phyloP scores from a whole-genome alignment of 768 basidiomycete species.

The Cyclocybe aegerita region DNA sequence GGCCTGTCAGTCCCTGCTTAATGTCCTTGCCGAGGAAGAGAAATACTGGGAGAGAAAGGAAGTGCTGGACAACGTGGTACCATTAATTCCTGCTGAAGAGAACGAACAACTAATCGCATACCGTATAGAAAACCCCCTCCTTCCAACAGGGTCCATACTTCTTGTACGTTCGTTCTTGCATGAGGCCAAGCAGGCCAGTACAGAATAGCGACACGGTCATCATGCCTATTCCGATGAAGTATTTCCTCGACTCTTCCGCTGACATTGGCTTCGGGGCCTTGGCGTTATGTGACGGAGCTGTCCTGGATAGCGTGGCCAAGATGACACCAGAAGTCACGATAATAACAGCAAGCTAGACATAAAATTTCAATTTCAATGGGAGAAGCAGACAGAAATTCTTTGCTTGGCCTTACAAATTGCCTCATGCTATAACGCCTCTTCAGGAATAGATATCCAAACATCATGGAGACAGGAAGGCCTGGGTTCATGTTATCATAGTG shows the following conservation, averaged over 20 bases:
- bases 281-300: constrained; percentile 27
- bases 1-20: constrained; percentile 51
- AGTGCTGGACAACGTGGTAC: constrained; percentile 49
- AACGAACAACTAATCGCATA: constrained; percentile 23
- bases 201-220: constrained; percentile 65
- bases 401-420: constrained; percentile 54
- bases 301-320: constrained; percentile 68
- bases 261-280: constrained; percentile 14
- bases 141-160: constrained; percentile 79
- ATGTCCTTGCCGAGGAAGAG: constrained; percentile 58
- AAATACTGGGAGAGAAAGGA: constrained; percentile 77
- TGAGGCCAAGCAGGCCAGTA: constrained; percentile 65
- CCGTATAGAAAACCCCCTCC: constrained; percentile 84
- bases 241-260: constrained; percentile 41
- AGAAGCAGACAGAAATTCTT: background rate
- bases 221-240: constrained; percentile 68
- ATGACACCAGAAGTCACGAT: constrained; percentile 71
- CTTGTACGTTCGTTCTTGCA: constrained; percentile 77
- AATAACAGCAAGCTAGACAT: constrained; percentile 55
- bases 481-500: constrained; percentile 3
- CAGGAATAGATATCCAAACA: constrained; percentile 61
- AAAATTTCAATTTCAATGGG: background rate
- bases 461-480: constrained; percentile 80
- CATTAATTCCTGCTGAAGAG: background rate
- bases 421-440: constrained; percentile 55